Conservation (phyloP, 106 monocot species). For the Acanthochlamys bracteata region DNA sequence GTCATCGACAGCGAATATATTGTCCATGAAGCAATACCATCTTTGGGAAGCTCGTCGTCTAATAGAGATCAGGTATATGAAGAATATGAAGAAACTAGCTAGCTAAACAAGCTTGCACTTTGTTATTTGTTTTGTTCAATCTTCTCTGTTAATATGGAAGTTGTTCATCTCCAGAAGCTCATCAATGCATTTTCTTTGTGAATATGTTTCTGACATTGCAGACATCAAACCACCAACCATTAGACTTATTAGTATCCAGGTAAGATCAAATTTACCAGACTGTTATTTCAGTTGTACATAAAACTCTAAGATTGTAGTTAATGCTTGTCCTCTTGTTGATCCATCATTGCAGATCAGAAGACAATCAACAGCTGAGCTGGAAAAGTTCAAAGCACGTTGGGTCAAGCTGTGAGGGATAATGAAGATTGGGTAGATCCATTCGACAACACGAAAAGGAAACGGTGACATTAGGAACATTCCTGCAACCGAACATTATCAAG, state of each 20-base stretch:
- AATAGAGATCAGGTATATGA: not conserved
- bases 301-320: not conserved
- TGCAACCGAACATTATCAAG: too few species aligned
- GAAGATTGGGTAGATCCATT: slow-evolving; percentile 58
- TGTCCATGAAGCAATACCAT: slow-evolving; percentile 64
- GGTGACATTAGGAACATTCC: not conserved
- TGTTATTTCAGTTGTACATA: too few species aligned
- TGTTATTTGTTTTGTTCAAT: not conserved
- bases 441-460: slow-evolving; percentile 11
- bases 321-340: too few species aligned
- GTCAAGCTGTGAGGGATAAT: slow-evolving; percentile 51
- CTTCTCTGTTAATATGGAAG: too few species aligned
- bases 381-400: slow-evolving; percentile 72
- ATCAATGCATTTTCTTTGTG: not conserved
- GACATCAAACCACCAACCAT: slow-evolving; percentile 26
- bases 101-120: not conserved
- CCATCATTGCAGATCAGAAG: slow-evolving; percentile 59
- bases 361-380: slow-evolving; percentile 77
- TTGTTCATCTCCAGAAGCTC: too few species aligned
- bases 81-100: not conserved
- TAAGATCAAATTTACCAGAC: slow-evolving; percentile 17
- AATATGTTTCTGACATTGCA: slow-evolving; percentile 13
- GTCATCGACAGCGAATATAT: slow-evolving; percentile 57
- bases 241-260: slow-evolving; percentile 57
- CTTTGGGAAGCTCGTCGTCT: slow-evolving; percentile 46